Conservation (phyloP, 139 green algal species). For the Chlamydomonas incerta region DNA sequence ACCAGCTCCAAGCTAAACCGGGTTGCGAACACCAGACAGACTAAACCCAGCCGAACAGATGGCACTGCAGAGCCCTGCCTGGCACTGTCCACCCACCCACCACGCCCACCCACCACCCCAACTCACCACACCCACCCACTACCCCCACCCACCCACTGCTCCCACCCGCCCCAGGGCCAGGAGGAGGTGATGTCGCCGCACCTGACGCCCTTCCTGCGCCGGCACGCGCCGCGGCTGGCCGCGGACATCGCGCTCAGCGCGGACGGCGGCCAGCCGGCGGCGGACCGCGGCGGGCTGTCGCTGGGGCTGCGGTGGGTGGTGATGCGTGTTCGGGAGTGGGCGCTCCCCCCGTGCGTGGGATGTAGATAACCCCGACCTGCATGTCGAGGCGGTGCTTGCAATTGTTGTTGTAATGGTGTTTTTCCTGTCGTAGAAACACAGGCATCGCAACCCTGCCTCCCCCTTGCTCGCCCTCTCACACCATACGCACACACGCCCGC, state of each 20-base stretch:
- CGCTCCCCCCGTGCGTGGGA: not conserved
- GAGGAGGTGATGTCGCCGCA: conserved; percentile 59
- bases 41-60: too few species aligned
- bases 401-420: too few species aligned
- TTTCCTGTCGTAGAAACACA: too few species aligned
- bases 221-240: conserved; percentile 55
- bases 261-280: conserved; percentile 69
- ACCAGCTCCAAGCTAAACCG: too few species aligned
- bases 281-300: conserved; percentile 49
- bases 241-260: conserved; percentile 69
- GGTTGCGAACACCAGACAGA: too few species aligned
- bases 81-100: too few species aligned
- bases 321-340: not conserved
- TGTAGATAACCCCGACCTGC: too few species aligned
- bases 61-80: too few species aligned
- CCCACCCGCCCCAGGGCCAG: conserved; percentile 49
- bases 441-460: too few species aligned
- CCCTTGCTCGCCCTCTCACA: too few species aligned
- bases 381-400: too few species aligned
- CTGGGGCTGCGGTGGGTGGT: conserved; percentile 54
- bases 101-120: not conserved
- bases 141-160: not conserved
- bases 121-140: not conserved
- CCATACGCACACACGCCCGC: too few species aligned
- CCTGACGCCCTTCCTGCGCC: conserved; percentile 58